These are phyloP conservation scores for Pseudohalonectria lignicola DNA, from an alignment of 2,329 filamentous ascomycete species.

Conservation along the genomic window DNA sequence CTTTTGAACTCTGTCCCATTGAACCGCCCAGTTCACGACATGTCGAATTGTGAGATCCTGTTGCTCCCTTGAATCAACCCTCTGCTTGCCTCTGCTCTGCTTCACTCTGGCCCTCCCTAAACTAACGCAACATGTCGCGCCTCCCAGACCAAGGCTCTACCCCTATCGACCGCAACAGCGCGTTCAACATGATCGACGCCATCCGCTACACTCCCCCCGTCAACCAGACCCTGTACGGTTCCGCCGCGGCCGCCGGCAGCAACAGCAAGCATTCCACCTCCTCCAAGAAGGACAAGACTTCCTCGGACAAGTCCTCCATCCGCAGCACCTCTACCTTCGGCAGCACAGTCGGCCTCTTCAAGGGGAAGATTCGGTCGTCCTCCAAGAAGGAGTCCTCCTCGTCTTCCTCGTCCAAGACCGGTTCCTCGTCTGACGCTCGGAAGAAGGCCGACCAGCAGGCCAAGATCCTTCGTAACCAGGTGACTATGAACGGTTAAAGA, in stretches of 20 bases:
- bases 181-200: not conserved
- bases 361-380: constrained; percentile 8
- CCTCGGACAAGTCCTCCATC: constrained; percentile 13
- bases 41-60: no score
- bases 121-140: not conserved
- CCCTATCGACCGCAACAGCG: not conserved
- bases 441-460: constrained; percentile 4
- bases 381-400: constrained; percentile 1
- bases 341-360: constrained; percentile 11
- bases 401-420: not conserved
- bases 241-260: no score
- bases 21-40: no score
- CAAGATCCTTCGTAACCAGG: constrained; percentile 5
- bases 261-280: no score
- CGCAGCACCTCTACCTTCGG: constrained; percentile 10
- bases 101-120: no score
- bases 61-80: no score
- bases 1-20: no score
- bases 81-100: no score
- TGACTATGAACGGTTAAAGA: constrained; percentile 3
- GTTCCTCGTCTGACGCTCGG: not conserved
- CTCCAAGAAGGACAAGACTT: constrained; percentile 1
- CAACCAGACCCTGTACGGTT: not conserved
- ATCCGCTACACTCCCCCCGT: no score
- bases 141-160: not conserved